These are phyloP conservation scores for Porcisia deanei DNA, from an alignment of 208 protist species.

Conservation along the genomic window DNA sequence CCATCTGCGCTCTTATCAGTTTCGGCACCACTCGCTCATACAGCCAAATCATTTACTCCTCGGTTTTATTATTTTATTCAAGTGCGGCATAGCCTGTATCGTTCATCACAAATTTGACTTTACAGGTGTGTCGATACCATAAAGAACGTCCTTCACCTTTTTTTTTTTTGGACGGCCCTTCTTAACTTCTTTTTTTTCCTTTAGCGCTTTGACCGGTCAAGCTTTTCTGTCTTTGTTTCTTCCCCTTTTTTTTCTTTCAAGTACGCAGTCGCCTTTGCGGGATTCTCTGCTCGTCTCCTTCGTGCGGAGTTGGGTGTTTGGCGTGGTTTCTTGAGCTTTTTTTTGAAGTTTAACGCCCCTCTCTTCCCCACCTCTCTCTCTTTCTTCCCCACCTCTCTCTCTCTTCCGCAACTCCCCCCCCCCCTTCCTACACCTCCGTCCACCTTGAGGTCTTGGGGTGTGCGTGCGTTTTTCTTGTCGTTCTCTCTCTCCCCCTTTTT, in stretches of 20 bases:
- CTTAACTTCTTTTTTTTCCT: background rate
- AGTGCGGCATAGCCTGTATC: too few relatives aligned
- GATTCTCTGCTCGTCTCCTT: background rate
- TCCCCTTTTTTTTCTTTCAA: constrained; percentile 1
- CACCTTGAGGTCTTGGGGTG: background rate
- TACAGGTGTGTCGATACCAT: too few relatives aligned
- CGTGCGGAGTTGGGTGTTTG: background rate
- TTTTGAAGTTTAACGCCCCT: background rate
- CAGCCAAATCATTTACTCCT: too few relatives aligned
- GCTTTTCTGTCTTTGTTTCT: background rate
- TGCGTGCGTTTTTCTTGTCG: background rate
- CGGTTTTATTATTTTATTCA: too few relatives aligned
- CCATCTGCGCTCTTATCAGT: too few relatives aligned
- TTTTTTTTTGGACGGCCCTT: too few relatives aligned
- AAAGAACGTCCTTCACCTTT: too few relatives aligned
- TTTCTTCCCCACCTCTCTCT: background rate
- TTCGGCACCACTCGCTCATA: too few relatives aligned
- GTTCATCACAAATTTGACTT: too few relatives aligned
- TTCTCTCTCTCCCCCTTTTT: background rate
- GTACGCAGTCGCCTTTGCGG: background rate
- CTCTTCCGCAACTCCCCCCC: background rate
- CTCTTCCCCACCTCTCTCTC: background rate
- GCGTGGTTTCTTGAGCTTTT: background rate
- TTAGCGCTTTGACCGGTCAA: too few relatives aligned
- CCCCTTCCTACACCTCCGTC: background rate